Conservation (phyloP, 2,329 filamentous ascomycete species). For the Penicillium sp. region DNA sequence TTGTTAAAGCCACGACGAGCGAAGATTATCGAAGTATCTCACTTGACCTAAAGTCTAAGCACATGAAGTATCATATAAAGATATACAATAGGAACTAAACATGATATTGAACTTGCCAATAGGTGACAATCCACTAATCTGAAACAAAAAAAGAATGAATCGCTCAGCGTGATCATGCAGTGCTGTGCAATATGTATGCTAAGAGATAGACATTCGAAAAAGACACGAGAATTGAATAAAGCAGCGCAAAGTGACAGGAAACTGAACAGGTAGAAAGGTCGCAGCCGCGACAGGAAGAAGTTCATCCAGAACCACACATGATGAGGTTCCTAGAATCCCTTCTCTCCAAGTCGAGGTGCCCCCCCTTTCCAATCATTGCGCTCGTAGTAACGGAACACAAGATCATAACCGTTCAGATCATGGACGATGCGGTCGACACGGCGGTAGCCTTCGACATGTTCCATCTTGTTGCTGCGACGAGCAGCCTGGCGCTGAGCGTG, state of each 20-base stretch:
- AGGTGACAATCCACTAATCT: neutral
- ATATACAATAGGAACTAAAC: neutral
- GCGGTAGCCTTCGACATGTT: slow-evolving; percentile 81
- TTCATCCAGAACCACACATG: neutral
- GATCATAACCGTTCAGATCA: slow-evolving; percentile 94
- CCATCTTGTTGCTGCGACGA: slow-evolving; percentile 60
- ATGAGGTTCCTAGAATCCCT: slow-evolving; percentile 19
- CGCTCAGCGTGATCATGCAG: slow-evolving; percentile 26
- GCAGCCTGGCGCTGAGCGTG: slow-evolving; percentile 46
- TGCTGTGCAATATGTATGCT: slow-evolving; percentile 23
- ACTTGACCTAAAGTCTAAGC: too few species aligned
- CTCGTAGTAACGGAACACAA: slow-evolving; percentile 96
- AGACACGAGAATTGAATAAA: slow-evolving; percentile 1
- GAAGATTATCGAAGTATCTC: too few species aligned
- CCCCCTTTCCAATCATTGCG: slow-evolving; percentile 76
- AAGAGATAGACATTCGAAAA: slow-evolving; percentile 8
- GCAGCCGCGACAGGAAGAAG: slow-evolving; percentile 7
- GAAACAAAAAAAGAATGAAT: slow-evolving; percentile 10
- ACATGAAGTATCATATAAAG: too few species aligned
- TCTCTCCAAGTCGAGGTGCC: slow-evolving; percentile 63
- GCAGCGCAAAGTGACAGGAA: slow-evolving; percentile 1
- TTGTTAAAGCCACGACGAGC: neutral
- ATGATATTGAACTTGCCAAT: too few species aligned
- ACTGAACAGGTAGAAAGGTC: slow-evolving; percentile 17
- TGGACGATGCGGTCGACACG: slow-evolving; percentile 94